A percentile compares a stretch with the other conserved stretches of the same genome.
phyloP scores from a whole-genome alignment of 1,284 basidiomycete genomes.

The Melanopsichium pennsylvanicum region DNA sequence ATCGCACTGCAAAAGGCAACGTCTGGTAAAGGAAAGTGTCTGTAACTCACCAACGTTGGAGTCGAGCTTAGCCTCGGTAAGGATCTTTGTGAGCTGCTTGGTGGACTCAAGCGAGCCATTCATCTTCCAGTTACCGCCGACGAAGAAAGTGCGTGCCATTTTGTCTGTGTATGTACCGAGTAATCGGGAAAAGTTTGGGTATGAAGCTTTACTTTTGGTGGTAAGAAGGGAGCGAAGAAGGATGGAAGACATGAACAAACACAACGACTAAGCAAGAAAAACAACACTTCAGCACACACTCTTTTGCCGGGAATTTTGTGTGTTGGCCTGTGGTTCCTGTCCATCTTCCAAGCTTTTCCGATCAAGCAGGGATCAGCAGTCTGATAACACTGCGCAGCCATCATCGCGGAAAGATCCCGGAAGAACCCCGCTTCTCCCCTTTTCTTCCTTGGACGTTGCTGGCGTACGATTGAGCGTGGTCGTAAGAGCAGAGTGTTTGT shows the following conservation, averaged over 20 bases:
- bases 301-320: no score
- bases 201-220: neutral
- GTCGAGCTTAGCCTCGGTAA: constrained; percentile 59
- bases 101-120: constrained; percentile 64
- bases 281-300: no score
- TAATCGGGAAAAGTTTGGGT: neutral
- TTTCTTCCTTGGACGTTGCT: neutral
- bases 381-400: neutral
- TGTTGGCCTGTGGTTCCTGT: constrained; percentile 4
- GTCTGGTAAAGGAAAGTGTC: no score
- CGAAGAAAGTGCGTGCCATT: constrained; percentile 61
- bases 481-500: no score
- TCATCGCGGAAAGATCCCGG: constrained; percentile 30
- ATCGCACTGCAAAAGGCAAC: no score
- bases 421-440: constrained; percentile 1
- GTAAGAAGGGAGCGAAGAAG: constrained; percentile 9
- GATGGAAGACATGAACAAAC: neutral
- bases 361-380: constrained; percentile 4
- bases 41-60: constrained; percentile 49
- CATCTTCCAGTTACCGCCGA: constrained; percentile 66
- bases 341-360: constrained; percentile 7
- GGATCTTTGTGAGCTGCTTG: constrained; percentile 57
- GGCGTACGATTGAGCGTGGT: neutral
- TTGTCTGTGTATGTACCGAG: constrained; percentile 2
- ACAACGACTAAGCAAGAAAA: no score